Conservation (phyloP, 108 stramenopile species). For the Aurantiochytrium sp. region DNA sequence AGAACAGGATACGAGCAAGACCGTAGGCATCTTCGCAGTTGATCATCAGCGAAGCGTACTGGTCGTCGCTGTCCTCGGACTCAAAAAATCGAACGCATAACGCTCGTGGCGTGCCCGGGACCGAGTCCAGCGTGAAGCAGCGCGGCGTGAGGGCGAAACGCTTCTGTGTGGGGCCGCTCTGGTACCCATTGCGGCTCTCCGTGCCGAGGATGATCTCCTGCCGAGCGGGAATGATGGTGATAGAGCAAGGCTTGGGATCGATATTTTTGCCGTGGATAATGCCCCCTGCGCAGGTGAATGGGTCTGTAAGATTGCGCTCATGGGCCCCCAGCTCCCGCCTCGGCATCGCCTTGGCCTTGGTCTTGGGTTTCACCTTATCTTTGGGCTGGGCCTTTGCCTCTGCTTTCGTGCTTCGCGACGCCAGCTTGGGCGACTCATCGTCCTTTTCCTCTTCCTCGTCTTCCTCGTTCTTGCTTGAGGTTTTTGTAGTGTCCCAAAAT, state of each 20-base stretch:
- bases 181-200: neutral
- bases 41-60: neutral
- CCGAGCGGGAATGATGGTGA: neutral
- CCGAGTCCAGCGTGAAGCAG: neutral
- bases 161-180: neutral
- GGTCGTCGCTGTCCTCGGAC: neutral
- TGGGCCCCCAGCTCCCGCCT: too few species aligned
- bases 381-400: too few species aligned
- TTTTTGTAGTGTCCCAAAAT: too few species aligned
- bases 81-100: neutral
- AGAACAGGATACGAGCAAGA: neutral
- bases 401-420: too few species aligned
- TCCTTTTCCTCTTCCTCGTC: too few species aligned
- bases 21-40: neutral
- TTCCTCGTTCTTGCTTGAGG: too few species aligned
- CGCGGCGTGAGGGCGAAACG: neutral
- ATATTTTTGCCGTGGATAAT: too few species aligned
- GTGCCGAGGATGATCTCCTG: neutral
- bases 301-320: too few species aligned
- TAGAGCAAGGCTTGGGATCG: neutral
- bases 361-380: too few species aligned
- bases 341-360: too few species aligned
- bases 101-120: neutral
- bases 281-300: too few species aligned
- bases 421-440: too few species aligned